Conservation (phyloP, 345 rosid species). For the Orychophragmus violaceus region DNA sequence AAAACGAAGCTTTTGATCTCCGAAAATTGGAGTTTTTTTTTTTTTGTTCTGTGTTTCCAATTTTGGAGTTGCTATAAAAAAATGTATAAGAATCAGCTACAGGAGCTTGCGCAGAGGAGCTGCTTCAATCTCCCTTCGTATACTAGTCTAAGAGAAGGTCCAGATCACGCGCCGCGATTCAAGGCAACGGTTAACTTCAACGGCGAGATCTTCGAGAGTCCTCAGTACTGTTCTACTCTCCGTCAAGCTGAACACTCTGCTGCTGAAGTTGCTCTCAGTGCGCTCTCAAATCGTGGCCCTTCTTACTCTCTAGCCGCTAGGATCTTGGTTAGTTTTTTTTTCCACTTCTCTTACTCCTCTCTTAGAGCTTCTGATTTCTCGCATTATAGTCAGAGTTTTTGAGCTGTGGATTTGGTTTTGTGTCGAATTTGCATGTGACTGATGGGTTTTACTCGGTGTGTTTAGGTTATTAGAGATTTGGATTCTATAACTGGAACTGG, state of each 20-base stretch:
- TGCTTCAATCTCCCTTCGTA: constrained; percentile 91
- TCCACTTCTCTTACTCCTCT: neutral
- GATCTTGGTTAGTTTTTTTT: constrained; percentile 72
- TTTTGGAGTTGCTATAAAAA: neutral
- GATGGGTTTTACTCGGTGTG: neutral
- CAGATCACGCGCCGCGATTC: constrained; percentile 98
- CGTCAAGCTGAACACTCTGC: no score
- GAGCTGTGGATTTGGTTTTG: neutral
- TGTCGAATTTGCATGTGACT: constrained; percentile 9
- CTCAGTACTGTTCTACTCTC: no score
- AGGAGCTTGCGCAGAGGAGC: constrained; percentile 99
- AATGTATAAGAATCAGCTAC: constrained; percentile 99
- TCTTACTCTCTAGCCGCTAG: constrained; percentile 97
- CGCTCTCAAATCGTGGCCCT: constrained; percentile 89
- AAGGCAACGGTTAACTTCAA: constrained; percentile 92
- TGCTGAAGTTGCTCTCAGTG: constrained; percentile 83
- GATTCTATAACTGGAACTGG: neutral
- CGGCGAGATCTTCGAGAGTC: no score
- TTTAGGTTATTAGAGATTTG: constrained; percentile 4
- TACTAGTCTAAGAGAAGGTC: constrained; percentile 91
- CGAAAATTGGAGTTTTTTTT: neutral
- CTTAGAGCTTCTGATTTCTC: no score
- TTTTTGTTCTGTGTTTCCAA: neutral
- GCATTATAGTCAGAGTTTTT: no score
- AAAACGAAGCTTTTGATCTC: constrained; percentile 16